Conservation (phyloP, 768 basidiomycete species). For the Xerocomellus amylosporus region DNA sequence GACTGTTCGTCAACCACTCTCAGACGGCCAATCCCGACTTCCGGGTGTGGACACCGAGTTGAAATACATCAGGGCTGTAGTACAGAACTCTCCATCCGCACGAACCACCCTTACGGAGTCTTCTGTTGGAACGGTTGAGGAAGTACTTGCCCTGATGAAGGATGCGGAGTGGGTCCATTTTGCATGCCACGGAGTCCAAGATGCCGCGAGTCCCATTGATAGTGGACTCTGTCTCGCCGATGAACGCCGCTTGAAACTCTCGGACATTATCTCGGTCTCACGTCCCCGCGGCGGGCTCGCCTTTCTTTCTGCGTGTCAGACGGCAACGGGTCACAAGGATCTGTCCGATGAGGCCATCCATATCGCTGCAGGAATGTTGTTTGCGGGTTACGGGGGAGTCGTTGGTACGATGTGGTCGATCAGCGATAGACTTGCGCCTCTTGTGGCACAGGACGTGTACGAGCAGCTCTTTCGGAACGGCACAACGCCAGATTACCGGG, state of each 20-base stretch:
- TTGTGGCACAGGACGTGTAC: no score
- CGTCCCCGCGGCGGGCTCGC: neutral
- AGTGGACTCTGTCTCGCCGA: neutral
- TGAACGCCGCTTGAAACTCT: neutral
- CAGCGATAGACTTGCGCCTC: no score
- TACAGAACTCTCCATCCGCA: neutral
- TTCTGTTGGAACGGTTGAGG: no score
- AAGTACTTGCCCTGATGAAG: no score
- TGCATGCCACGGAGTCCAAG: neutral
- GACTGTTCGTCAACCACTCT: constrained; percentile 10
- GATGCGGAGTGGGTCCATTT: no score
- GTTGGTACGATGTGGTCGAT: no score
- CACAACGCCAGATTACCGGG: neutral
- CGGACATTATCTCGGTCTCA: neutral
- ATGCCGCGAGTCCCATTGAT: neutral
- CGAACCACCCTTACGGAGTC: no score
- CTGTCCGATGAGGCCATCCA: neutral
- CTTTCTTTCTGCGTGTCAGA: neutral
- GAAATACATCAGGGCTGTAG: constrained; percentile 19
- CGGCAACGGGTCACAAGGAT: neutral
- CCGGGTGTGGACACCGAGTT: constrained; percentile 14
- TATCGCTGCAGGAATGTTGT: constrained; percentile 23
- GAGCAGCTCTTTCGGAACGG: neutral
- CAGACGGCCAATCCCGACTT: constrained; percentile 12
- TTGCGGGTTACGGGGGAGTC: no score